Percentiles rank a stretch among this genome's conserved stretches.
Conservation (phyloP, 495 filamentous ascomycete species). For the Lepraria neglecta region DNA sequence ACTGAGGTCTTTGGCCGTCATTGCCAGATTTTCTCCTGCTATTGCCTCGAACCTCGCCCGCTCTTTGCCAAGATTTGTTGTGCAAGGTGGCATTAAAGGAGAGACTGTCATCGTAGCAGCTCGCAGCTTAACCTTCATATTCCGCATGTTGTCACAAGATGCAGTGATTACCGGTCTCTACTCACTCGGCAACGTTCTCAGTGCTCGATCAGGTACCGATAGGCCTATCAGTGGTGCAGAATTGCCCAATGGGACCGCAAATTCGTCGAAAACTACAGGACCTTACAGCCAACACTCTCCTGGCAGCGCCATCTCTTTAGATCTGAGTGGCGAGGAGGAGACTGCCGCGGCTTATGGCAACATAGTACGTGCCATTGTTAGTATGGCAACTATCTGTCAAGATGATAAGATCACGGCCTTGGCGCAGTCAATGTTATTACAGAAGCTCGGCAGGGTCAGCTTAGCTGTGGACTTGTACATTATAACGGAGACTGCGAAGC, state of each 20-base stretch:
- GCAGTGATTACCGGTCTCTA: slow-evolving; percentile 91
- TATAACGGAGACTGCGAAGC: slow-evolving; percentile 66
- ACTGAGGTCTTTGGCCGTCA: slow-evolving; percentile 72
- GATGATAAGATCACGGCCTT: slow-evolving; percentile 91
- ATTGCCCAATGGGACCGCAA: slow-evolving; percentile 28
- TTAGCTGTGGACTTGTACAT: slow-evolving; percentile 71
- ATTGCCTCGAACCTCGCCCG: slow-evolving; percentile 71
- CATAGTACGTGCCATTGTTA: slow-evolving; percentile 82
- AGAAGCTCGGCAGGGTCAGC: slow-evolving; percentile 82
- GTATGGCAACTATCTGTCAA: slow-evolving; percentile 68
- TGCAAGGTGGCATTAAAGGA: slow-evolving; percentile 59
- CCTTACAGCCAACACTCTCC: slow-evolving; percentile 54
- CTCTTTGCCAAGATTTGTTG: slow-evolving; percentile 75
- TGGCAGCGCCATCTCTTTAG: slow-evolving; percentile 73
- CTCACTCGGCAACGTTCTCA: slow-evolving; percentile 86
- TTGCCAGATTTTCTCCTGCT: slow-evolving; percentile 64
- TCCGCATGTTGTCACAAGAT: slow-evolving; percentile 80
- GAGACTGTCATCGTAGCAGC: slow-evolving; percentile 67
- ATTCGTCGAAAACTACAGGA: slow-evolving; percentile 29
- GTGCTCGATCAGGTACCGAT: slow-evolving; percentile 50
- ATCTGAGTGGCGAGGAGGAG: slow-evolving; percentile 66
- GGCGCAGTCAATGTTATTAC: slow-evolving; percentile 90
- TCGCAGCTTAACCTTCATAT: slow-evolving; percentile 68
- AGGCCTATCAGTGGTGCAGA: slow-evolving; percentile 20
- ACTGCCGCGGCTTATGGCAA: slow-evolving; percentile 64